A percentile compares a stretch with the other conserved stretches of the same genome.
These are phyloP conservation scores for Candida odintsovae DNA, from an alignment of 805 yeast species.

Conservation along the genomic window DNA sequence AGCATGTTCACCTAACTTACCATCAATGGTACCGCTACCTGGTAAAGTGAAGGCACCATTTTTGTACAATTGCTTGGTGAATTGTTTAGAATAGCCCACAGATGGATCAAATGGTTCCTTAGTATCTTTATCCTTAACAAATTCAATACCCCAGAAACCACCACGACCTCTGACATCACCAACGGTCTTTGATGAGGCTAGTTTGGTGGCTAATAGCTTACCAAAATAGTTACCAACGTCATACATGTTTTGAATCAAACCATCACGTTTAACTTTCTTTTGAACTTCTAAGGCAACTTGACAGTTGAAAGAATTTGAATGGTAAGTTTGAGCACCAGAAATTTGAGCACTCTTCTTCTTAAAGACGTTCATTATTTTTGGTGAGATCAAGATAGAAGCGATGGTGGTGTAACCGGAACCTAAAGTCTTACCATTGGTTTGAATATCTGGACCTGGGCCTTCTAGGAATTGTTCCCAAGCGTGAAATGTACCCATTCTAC, in stretches of 20 bases:
- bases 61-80: slow-evolving; percentile 29
- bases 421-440: slow-evolving; percentile 42
- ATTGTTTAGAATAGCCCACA: slow-evolving; percentile 24
- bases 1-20: slow-evolving; percentile 39
- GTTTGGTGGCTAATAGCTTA: slow-evolving; percentile 24
- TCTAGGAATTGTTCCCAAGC: slow-evolving; percentile 38
- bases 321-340: slow-evolving; percentile 45
- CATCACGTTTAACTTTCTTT: slow-evolving; percentile 30
- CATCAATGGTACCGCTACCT: slow-evolving; percentile 33
- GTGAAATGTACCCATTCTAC: slow-evolving; percentile 42
- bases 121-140: slow-evolving; percentile 40
- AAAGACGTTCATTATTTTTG: slow-evolving; percentile 31
- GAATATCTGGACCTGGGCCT: slow-evolving; percentile 41
- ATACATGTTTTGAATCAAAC: slow-evolving; percentile 34
- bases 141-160: slow-evolving; percentile 49
- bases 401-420: slow-evolving; percentile 45
- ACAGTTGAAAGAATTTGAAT: slow-evolving; percentile 41
- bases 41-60: slow-evolving; percentile 40
- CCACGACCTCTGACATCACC: slow-evolving; percentile 54
- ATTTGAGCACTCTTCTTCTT: slow-evolving; percentile 23
- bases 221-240: slow-evolving; percentile 41
- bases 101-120: slow-evolving; percentile 38
- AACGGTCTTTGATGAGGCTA: slow-evolving; percentile 29
- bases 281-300: slow-evolving; percentile 42
- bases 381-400: slow-evolving; percentile 35